Evolutionary conservation across 331 rosid genomes (phyloP).

Genomic region (Phaseolus coccineus): DNA sequence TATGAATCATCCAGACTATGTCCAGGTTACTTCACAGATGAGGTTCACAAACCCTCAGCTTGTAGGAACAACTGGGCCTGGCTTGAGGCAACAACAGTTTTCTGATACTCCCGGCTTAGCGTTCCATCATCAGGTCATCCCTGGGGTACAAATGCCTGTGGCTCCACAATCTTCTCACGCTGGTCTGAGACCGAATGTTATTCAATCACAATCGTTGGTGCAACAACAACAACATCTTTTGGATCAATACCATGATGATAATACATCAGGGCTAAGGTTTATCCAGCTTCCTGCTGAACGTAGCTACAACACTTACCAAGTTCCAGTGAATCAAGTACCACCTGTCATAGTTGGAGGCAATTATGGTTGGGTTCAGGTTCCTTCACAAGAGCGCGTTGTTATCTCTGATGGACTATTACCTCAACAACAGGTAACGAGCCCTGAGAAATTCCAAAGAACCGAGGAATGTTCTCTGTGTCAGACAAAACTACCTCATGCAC

Average conservation of each 20-base stretch:
- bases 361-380: conserved; percentile 74
- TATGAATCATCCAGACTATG: conserved; percentile 56
- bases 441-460: conserved; percentile 55
- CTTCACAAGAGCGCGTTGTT: conserved; percentile 59
- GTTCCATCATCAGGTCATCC: conserved; percentile 64
- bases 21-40: conserved; percentile 62
- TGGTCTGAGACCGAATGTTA: conserved; percentile 58
- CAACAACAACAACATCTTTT: conserved; percentile 65
- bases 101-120: conserved; percentile 52
- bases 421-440: conserved; percentile 61
- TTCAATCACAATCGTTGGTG: conserved; percentile 58
- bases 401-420: conserved; percentile 61
- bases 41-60: conserved; percentile 69
- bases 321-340: conserved; percentile 64
- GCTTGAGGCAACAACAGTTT: conserved; percentile 61
- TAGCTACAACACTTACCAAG: conserved; percentile 64
- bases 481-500: conserved; percentile 80
- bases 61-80: conserved; percentile 54
- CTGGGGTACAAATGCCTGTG: conserved; percentile 62
- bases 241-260: conserved; percentile 67
- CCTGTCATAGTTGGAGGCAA: conserved; percentile 60
- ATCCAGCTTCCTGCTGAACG: conserved; percentile 76
- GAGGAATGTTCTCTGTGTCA: conserved; percentile 82
- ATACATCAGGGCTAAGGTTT: conserved; percentile 60
- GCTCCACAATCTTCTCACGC: conserved; percentile 61